Conservation (phyloP, 2,329 filamentous ascomycete genomes). For the Graphiopsis chlorocephala region DNA sequence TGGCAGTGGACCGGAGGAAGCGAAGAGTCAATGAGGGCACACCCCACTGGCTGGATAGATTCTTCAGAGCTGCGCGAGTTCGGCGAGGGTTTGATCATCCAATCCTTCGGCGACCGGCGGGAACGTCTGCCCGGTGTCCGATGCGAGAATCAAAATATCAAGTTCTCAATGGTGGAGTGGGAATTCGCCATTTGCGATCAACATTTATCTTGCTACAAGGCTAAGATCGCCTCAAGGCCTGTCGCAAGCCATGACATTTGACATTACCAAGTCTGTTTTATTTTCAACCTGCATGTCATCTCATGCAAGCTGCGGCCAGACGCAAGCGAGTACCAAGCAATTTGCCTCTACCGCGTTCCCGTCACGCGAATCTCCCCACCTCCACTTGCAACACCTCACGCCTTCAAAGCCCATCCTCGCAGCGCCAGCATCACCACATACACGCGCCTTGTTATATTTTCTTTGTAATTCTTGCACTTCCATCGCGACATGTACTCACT, state of each 20-base stretch:
- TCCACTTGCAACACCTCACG: not conserved
- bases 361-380: not conserved
- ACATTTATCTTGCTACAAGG: not conserved
- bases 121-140: not conserved
- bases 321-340: not conserved
- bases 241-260: too few relatives aligned
- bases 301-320: not conserved
- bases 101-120: not conserved
- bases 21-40: not conserved
- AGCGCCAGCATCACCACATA: not conserved
- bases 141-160: not conserved
- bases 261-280: too few relatives aligned
- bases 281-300: not conserved
- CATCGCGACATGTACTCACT: not conserved
- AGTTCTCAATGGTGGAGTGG: not conserved
- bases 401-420: not conserved
- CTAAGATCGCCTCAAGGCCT: not conserved
- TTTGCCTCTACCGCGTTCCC: not conserved
- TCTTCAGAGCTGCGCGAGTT: slow-evolving; percentile 3
- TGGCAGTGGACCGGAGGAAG: not conserved
- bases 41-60: slow-evolving; percentile 11
- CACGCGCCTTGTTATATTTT: not conserved
- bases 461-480: not conserved
- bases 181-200: not conserved
- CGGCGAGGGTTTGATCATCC: not conserved